These are phyloP conservation scores for Medicago ruthenica DNA, from an alignment of 306 rosid species.

Conservation along the genomic window DNA sequence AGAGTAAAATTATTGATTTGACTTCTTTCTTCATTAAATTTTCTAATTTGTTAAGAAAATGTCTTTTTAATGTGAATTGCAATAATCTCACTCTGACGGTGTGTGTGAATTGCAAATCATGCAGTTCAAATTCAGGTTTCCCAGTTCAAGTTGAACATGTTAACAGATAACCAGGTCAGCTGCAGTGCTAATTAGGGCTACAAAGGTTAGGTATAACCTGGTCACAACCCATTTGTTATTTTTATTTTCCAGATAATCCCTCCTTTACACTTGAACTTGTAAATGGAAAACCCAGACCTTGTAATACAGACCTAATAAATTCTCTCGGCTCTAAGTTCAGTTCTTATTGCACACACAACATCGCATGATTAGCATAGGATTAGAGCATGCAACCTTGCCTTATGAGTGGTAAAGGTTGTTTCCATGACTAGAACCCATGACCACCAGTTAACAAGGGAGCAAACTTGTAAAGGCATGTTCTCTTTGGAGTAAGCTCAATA, in stretches of 20 bases:
- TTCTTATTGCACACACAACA: not conserved
- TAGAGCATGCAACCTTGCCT: not conserved
- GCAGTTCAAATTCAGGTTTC: not conserved
- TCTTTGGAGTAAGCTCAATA: constrained; percentile 21
- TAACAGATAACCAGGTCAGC: not conserved
- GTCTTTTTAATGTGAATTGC: no score
- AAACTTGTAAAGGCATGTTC: constrained; percentile 17
- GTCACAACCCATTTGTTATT: not conserved
- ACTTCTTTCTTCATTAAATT: no score
- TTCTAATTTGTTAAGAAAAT: no score
- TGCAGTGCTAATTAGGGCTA: not conserved
- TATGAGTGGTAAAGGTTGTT: constrained; percentile 2
- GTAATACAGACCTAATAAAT: not conserved
- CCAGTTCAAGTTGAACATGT: not conserved
- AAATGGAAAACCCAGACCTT: not conserved
- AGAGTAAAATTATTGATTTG: no score
- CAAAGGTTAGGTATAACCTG: not conserved
- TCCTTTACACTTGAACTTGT: not conserved
- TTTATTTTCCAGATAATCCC: not conserved
- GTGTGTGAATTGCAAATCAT: not conserved
- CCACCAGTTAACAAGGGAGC: not conserved
- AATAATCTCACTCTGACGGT: no score
- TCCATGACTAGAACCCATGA: constrained; percentile 6
- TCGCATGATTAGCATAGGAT: not conserved
- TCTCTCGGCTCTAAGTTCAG: not conserved